A percentile compares a stretch with the other conserved stretches of the same genome.
These are phyloP conservation scores for Cryphonectria nitschkei DNA, from an alignment of 2,329 filamentous ascomycete species.

Conservation along the genomic window DNA sequence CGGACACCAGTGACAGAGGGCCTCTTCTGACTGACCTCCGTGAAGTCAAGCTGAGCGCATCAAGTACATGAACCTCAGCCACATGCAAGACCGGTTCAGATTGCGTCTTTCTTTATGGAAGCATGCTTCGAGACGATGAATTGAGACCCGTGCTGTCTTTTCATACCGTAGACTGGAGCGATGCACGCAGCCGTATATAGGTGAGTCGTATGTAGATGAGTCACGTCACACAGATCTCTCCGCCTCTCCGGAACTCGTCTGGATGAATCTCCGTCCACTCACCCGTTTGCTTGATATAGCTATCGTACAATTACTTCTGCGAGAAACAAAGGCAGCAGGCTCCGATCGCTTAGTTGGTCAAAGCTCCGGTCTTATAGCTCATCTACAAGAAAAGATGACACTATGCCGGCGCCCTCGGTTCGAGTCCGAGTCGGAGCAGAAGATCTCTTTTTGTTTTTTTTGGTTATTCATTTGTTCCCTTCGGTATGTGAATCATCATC, in stretches of 20 bases:
- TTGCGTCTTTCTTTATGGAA: background rate
- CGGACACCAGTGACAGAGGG: background rate
- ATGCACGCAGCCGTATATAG: background rate
- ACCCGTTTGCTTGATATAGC: background rate
- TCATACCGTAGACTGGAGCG: background rate
- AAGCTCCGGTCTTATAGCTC: conserved; percentile 10
- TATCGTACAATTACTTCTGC: background rate
- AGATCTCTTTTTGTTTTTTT: background rate
- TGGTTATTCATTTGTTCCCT: background rate
- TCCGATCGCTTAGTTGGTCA: conserved; percentile 11
- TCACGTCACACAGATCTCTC: background rate
- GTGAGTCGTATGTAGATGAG: background rate
- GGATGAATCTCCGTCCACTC: background rate
- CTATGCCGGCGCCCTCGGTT: conserved; percentile 12
- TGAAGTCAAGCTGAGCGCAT: background rate
- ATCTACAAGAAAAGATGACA: background rate
- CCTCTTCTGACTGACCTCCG: background rate
- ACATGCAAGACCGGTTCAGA: background rate
- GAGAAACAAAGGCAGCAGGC: background rate
- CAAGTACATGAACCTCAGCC: background rate
- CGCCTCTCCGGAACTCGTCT: background rate
- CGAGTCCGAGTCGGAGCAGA: conserved; percentile 7
- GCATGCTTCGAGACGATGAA: background rate
- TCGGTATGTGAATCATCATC: background rate
- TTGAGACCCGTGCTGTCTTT: background rate